Base-by-base conservation (phyloP, 2,329 filamentous ascomycete genomes). In the Colletotrichum sp. region DNA sequence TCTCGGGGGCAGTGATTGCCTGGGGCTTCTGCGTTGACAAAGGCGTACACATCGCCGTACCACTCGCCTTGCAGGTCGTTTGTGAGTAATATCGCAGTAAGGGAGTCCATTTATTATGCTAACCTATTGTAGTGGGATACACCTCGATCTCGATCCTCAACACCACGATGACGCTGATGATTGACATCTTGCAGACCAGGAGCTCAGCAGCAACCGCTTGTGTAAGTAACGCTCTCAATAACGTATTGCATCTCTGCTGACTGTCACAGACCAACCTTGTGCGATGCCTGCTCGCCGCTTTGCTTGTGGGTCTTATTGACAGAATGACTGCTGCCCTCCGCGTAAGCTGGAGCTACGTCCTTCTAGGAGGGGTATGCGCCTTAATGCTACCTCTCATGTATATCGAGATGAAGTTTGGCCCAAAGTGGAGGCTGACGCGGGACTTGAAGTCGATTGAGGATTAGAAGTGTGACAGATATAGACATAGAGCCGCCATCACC, bases 121-220 rank as follows among this genome's bases (percentile, higher is more conserved):
- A 30, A 66, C 6, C 12, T 24, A 1, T 8, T 6, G 18, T 36
- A 81, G 80, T 82, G 60, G 82, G 82, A 21, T 83, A 79, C 66
- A 81, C 80, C 1, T 82, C 81, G 1, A 82, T 83, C 10, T 73
- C 80, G 13, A 81, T 83, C 5, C 79, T 83, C 5, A 83, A 83
- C 71, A 79, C 81, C 0, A 83, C 82, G 1, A 82, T 82, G 78
- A 83, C 82, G 2, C 69, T 83, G 18, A 81, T 83, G 78, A 82
- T 83, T 63, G 81, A 83, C 36, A 79, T 83, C 7, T 15, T 83
- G 7, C 79, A 82, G 52, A 73, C 76, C 3, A 79, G 78, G 16
- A 83, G 82, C 70, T 83, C 82, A 3, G 78, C 79, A 2, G 81
- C 79, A 2, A 83, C 79, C 2, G 82, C 82, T 1, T 83, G 81